Base-by-base conservation (phyloP, 1,139 yeast genomes). In the Geotrichum europaeum region DNA sequence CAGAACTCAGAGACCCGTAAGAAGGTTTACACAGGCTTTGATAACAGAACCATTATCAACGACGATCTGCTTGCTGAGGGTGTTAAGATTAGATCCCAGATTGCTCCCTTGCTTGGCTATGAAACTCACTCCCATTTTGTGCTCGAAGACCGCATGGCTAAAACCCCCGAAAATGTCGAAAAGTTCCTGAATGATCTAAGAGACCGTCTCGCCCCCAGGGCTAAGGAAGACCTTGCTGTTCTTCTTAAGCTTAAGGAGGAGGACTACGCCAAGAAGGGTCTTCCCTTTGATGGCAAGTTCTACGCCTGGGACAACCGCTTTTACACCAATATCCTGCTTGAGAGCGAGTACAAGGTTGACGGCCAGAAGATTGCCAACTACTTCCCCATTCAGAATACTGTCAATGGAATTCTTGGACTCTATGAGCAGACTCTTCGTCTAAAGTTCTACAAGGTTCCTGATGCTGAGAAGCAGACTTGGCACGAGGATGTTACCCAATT, bases 91-190 rank as follows among this genome's bases (percentile, higher is more conserved):
- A 81, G 96, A 69, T 81, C 80, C 56, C 75, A 86, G 67, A 73
- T 86, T 61, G 91, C 95, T 1, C 72, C 80, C 58, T 65, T 82
- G 20, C 77, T 88, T 68, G 95, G 90, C 12, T 89, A 86, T 73
- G 73, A 80, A 30, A 82, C 81, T 60, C 89, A 80, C 72, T 83
- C 95, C 1, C 87, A 85, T 61, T 87, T 81, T 68, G 81, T 84
- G 25, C 78, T 89, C 65, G 94, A 87, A 65, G 87, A 84, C 58
- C 81, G 90, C 70, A 86, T 89, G 92, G 96, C 96, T 53, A 86
- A 87, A 70, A 79, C 76, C 43, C 82, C 86, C 51, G 77, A 78
- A 45, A 81, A 78, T 34, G 96, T 88, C 10, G 69, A 80, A 67
- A 70, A 73, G 36, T 89, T 89, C 69, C 79, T 89, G 66, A 70